Evolutionary conservation across 2,329 filamentous ascomycete species (phyloP).

Genomic region (Cladosporium sp.): DNA sequence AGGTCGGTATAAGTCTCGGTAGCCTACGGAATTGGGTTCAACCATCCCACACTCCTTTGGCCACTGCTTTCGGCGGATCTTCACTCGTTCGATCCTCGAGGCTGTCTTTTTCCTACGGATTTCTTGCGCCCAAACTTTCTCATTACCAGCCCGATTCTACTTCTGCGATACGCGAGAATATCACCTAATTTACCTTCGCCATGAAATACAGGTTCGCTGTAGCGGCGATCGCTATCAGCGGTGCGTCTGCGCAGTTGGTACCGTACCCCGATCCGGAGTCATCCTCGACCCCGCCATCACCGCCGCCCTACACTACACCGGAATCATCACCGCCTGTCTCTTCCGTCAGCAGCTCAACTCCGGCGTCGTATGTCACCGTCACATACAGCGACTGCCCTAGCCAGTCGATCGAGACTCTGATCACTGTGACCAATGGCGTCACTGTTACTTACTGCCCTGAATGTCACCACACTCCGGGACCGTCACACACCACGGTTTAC

Average conservation of each 20-base stretch:
- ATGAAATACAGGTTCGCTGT: slow-evolving; percentile 26
- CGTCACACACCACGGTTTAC: slow-evolving; percentile 31
- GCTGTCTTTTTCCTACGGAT: slow-evolving; percentile 2
- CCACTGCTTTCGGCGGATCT: slow-evolving; percentile 23
- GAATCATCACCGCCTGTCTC: slow-evolving; percentile 1
- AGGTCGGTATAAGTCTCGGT: slow-evolving; percentile 22
- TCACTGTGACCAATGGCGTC: slow-evolving; percentile 30
- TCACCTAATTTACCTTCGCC: slow-evolving; percentile 1
- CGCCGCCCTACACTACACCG: slow-evolving; percentile 1
- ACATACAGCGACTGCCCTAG: slow-evolving; percentile 30
- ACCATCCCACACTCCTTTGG: slow-evolving; percentile 17
- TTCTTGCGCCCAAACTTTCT: background rate
- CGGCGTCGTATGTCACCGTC: slow-evolving; percentile 28
- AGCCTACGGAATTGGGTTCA: slow-evolving; percentile 1
- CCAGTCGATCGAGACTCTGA: slow-evolving; percentile 24
- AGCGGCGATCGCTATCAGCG: slow-evolving; percentile 20
- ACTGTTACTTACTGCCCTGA: slow-evolving; percentile 34
- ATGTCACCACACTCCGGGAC: slow-evolving; percentile 21
- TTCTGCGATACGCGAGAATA: too few species aligned
- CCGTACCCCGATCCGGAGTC: slow-evolving; percentile 1
- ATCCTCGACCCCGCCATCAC: slow-evolving; percentile 6
- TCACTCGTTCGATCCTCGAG: slow-evolving; percentile 28
- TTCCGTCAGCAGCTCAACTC: slow-evolving; percentile 11
- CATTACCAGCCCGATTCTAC: too few species aligned
- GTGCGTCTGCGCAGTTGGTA: slow-evolving; percentile 20